These are phyloP conservation scores for Xerocomus spinulosus DNA, from an alignment of 768 basidiomycete species.

Conservation along the genomic window DNA sequence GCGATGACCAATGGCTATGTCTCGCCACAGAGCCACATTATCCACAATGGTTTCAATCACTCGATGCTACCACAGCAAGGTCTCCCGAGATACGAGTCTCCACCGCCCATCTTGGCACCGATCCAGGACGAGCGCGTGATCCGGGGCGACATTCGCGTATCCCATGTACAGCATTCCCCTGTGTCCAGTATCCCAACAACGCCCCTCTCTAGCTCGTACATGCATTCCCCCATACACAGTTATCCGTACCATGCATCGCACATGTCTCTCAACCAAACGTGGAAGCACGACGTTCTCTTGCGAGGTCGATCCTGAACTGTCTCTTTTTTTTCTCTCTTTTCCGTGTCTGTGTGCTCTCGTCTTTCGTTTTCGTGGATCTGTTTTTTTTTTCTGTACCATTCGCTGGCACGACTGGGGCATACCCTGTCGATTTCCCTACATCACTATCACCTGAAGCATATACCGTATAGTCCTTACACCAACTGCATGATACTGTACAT, in stretches of 20 bases:
- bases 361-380: conserved; percentile 16
- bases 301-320: conserved; percentile 29
- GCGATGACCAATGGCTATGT: conserved; percentile 31
- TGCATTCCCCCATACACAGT: conserved; percentile 38
- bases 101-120: conserved; percentile 53
- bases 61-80: conserved; percentile 19
- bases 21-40: conserved; percentile 25
- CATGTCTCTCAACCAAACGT: conserved; percentile 36
- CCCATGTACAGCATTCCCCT: conserved; percentile 30
- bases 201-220: conserved; percentile 34
- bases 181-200: conserved; percentile 30
- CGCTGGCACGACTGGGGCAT: conserved; percentile 2
- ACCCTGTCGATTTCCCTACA: conserved; percentile 9
- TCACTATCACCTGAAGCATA: conserved; percentile 28
- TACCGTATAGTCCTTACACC: conserved; percentile 27
- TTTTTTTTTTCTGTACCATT: conserved; percentile 25
- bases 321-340: neutral
- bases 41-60: conserved; percentile 24
- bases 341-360: conserved; percentile 2
- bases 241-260: conserved; percentile 40
- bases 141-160: conserved; percentile 28
- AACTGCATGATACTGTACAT: conserved; percentile 32
- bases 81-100: conserved; percentile 42
- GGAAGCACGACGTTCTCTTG: conserved; percentile 46
- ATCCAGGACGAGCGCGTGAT: conserved; percentile 42